These are phyloP conservation scores for Symbiodinium natans DNA, from an alignment of 73 alveolate genomes.

Conservation along the genomic window DNA sequence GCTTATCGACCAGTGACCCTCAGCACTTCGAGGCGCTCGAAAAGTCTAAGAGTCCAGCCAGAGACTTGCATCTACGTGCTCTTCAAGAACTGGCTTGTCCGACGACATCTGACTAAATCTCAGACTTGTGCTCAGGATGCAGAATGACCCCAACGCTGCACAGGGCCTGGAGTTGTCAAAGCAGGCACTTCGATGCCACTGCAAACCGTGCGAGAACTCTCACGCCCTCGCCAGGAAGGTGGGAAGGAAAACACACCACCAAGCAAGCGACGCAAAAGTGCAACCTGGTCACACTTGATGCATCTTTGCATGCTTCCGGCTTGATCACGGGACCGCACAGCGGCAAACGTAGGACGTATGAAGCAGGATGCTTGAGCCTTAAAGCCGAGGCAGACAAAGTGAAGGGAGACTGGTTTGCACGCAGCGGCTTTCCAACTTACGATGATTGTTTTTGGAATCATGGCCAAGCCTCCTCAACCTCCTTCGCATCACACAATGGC, in stretches of 20 bases:
- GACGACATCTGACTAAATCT: no score
- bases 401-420: constrained; percentile 43
- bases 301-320: neutral
- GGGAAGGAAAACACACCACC: constrained; percentile 91
- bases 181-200: neutral
- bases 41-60: no score
- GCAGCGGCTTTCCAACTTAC: no score
- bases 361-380: neutral
- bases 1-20: no score
- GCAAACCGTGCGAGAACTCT: neutral
- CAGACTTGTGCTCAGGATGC: neutral
- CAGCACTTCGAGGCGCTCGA: no score
- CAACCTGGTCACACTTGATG: neutral
- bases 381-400: constrained; percentile 31
- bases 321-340: neutral
- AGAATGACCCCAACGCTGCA: neutral
- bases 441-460: no score
- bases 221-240: constrained; percentile 25
- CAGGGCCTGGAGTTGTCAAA: neutral
- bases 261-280: constrained; percentile 46
- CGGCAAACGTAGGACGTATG: neutral
- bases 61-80: no score
- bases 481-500: neutral
- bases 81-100: no score
- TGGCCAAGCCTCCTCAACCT: no score